Evolutionary conservation across 1,284 basidiomycete species (phyloP).

Genomic region (Leccinum solheimii): DNA sequence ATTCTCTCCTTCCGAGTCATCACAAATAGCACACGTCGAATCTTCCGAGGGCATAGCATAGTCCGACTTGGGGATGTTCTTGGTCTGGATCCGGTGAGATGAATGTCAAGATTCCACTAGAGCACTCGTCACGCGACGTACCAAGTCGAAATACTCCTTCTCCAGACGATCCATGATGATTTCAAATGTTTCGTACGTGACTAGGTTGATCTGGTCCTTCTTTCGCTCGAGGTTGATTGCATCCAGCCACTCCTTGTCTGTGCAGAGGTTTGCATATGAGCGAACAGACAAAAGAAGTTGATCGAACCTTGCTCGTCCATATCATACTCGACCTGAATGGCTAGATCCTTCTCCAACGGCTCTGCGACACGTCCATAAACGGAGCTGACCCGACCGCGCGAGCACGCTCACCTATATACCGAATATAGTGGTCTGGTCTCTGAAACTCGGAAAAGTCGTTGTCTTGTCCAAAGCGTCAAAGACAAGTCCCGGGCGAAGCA

Average conservation of each 20-base stretch:
- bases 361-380: slow-evolving; percentile 43
- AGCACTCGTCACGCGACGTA: slow-evolving; percentile 39
- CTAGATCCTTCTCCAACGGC: slow-evolving; percentile 90
- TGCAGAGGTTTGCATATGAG: slow-evolving; percentile 1
- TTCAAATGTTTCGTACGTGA: slow-evolving; percentile 90
- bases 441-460: slow-evolving; percentile 79
- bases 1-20: slow-evolving; percentile 98
- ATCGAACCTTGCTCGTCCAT: slow-evolving; percentile 96
- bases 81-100: slow-evolving; percentile 57
- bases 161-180: slow-evolving; percentile 97
- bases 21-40: slow-evolving; percentile 95
- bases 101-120: background rate
- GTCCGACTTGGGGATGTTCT: slow-evolving; percentile 85
- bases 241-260: slow-evolving; percentile 96
- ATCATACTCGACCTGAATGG: slow-evolving; percentile 94
- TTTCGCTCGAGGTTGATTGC: slow-evolving; percentile 81
- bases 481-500: slow-evolving; percentile 1
- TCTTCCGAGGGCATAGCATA: slow-evolving; percentile 86
- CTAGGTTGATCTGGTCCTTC: slow-evolving; percentile 72
- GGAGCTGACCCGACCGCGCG: background rate
- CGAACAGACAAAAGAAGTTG: slow-evolving; percentile 1
- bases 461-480: slow-evolving; percentile 45
- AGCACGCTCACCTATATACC: slow-evolving; percentile 72
- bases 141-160: slow-evolving; percentile 98
- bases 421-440: slow-evolving; percentile 85